A percentile compares a stretch with the other conserved stretches of the same genome.
Evolutionary conservation across 306 rosid genomes (phyloP).

Genomic region (Senna siamea): DNA sequence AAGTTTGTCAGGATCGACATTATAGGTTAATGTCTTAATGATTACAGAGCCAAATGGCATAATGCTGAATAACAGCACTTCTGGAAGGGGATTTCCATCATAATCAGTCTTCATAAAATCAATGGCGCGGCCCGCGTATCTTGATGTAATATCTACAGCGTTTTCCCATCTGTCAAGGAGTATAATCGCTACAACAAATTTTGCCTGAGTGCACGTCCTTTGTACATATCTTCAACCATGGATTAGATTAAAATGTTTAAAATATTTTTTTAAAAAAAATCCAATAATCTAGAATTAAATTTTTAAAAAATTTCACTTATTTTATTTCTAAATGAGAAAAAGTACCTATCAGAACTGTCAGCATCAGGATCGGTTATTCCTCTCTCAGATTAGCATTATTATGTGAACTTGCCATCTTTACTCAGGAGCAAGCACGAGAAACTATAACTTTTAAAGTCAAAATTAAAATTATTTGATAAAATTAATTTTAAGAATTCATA

Average conservation of each 20-base stretch:
- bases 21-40: slow-evolving; percentile 2
- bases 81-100: no score
- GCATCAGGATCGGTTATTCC: not conserved
- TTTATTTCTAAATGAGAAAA: not conserved
- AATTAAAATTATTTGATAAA: no score
- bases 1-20: slow-evolving; percentile 11
- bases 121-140: not conserved
- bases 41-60: slow-evolving; percentile 1
- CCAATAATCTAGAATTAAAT: no score
- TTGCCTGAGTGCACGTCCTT: not conserved
- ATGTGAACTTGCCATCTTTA: no score
- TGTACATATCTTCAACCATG: not conserved
- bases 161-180: not conserved
- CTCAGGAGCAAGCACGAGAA: not conserved
- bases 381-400: not conserved
- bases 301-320: no score
- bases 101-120: not conserved
- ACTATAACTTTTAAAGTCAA: not conserved
- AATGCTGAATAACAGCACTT: not conserved
- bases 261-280: no score
- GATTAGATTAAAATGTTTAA: no score
- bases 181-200: no score
- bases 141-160: not conserved
- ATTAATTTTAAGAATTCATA: no score
- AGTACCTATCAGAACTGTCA: not conserved